phyloP scores from a whole-genome alignment of 768 basidiomycete genomes.

The Mycena indigotica region DNA sequence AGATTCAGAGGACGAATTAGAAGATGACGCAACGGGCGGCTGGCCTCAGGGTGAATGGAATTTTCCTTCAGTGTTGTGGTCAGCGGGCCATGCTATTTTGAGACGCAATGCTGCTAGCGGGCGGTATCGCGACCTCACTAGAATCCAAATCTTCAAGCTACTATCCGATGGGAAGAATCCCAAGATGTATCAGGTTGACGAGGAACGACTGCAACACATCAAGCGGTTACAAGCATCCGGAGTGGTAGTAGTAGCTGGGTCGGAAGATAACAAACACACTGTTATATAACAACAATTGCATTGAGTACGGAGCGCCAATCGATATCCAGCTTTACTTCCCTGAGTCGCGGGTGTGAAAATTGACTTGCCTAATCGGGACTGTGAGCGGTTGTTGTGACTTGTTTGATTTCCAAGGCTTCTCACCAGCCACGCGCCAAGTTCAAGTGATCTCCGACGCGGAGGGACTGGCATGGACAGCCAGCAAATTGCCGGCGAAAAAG shows the following conservation, averaged over 20 bases:
- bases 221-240: not conserved
- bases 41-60: not conserved
- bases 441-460: slow-evolving; percentile 10
- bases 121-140: not conserved
- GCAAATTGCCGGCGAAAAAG: slow-evolving; percentile 12
- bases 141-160: not conserved
- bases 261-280: too few relatives aligned
- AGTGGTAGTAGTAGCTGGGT: too few relatives aligned
- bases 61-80: not conserved
- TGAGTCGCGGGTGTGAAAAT: not conserved
- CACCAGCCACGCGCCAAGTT: not conserved
- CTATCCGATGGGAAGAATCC: not conserved
- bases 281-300: too few relatives aligned
- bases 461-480: slow-evolving; percentile 47
- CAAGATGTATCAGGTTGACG: not conserved
- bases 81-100: not conserved
- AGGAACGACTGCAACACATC: not conserved
- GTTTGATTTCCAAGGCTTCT: not conserved
- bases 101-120: not conserved
- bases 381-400: not conserved
- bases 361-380: not conserved
- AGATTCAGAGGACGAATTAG: not conserved
- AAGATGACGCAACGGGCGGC: not conserved
- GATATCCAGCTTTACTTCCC: not conserved
- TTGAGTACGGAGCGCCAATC: not conserved